These are phyloP conservation scores for Rhodotorula diobovata DNA, from an alignment of 768 basidiomycete species.

Conservation along the genomic window DNA sequence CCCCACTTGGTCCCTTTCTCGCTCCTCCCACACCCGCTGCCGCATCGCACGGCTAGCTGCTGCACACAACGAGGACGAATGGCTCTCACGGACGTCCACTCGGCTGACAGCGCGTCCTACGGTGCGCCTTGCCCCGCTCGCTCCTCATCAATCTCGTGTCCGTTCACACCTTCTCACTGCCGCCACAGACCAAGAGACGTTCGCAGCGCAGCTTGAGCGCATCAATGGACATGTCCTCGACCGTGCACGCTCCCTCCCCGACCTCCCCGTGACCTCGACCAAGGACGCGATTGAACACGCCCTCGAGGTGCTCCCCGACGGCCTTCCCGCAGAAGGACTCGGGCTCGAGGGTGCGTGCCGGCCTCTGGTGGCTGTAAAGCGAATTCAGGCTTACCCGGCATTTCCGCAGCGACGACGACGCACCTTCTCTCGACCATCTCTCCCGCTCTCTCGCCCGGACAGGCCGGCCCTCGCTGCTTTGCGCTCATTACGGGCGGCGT, in stretches of 20 bases:
- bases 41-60: no score
- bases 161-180: no score
- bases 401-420: slow-evolving; percentile 9
- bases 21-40: no score
- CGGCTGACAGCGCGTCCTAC: not conserved
- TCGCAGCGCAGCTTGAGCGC: slow-evolving; percentile 1
- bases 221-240: not conserved
- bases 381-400: not conserved
- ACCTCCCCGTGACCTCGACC: slow-evolving; percentile 13
- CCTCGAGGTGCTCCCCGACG: slow-evolving; percentile 40
- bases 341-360: slow-evolving; percentile 42
- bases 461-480: slow-evolving; percentile 48
- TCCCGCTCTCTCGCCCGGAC: slow-evolving; percentile 47
- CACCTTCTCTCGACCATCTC: slow-evolving; percentile 45
- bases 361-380: not conserved
- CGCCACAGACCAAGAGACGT: not conserved
- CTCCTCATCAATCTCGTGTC: not conserved
- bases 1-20: no score
- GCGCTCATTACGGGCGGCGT: slow-evolving; percentile 44
- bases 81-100: no score
- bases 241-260: not conserved
- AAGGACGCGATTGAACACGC: slow-evolving; percentile 35
- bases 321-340: slow-evolving; percentile 46
- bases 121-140: not conserved
- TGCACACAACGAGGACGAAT: no score